Evolutionary conservation across 257 asterid species (phyloP).

Genomic region (Parsonsia alboflavescens): DNA sequence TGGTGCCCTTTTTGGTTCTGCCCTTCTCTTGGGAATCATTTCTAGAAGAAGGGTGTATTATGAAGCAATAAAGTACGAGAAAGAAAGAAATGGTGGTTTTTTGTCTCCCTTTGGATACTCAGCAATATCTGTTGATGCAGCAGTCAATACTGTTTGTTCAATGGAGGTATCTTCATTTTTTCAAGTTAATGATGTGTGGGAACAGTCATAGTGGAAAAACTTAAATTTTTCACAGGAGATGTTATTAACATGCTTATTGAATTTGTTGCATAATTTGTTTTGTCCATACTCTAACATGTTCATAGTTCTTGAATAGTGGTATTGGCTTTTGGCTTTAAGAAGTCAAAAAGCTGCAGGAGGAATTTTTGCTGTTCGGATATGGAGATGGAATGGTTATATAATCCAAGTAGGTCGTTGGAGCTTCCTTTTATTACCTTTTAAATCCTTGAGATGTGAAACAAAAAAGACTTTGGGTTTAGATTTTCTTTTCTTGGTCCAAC

Average conservation of each 20-base stretch:
- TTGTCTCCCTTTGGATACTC: slow-evolving; percentile 91
- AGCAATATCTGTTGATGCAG: slow-evolving; percentile 55
- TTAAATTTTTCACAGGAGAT: not conserved
- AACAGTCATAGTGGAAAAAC: not conserved
- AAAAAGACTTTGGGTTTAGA: not conserved
- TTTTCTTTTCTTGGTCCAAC: not conserved
- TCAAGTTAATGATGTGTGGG: not conserved
- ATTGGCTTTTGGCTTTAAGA: slow-evolving; percentile 62
- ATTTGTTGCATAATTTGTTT: not conserved
- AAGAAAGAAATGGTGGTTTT: slow-evolving; percentile 79
- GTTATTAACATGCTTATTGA: not conserved
- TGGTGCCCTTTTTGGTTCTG: slow-evolving; percentile 69
- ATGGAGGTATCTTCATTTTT: slow-evolving; percentile 54
- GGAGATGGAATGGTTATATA: slow-evolving; percentile 84
- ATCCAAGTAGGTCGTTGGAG: slow-evolving; percentile 54
- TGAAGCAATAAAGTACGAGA: slow-evolving; percentile 82
- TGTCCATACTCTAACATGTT: slow-evolving; percentile 20
- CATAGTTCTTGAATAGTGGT: slow-evolving; percentile 57
- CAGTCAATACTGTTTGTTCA: slow-evolving; percentile 59
- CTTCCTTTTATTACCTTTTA: not conserved
- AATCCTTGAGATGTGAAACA: not conserved
- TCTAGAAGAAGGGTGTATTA: slow-evolving; percentile 71
- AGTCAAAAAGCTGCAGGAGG: slow-evolving; percentile 32
- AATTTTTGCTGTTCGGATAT: slow-evolving; percentile 46
- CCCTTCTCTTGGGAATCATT: slow-evolving; percentile 71